Evolutionary conservation across 305 asterid genomes (phyloP), one percentile per base, ranked within the genome.

Genomic region (Fraxinus sp.): DNA sequence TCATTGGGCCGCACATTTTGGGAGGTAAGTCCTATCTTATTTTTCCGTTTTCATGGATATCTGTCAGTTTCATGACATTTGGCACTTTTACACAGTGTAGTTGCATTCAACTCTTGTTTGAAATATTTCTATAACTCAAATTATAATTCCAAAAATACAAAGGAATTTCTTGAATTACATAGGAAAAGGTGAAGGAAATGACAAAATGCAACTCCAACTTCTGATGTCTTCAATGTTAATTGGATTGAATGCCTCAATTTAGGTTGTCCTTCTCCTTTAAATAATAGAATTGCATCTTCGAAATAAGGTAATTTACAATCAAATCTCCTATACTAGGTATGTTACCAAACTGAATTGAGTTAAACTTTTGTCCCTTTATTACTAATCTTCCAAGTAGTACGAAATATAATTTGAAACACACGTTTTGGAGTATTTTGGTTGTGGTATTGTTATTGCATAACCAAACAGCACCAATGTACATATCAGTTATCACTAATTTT

Each of bases 1-100:
- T 83, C 99, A 97, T 84, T 97, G 98, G 98, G 99, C 99, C 16
- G 99, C 98, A 70, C 92, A 91, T 74, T 97, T 92, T 86, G 99
- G 99, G 79, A 91, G 98, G 99, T 95, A 88, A 73, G 72, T 78
- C 75, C 49, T 49, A 84, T 83, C 16, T 66, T 28, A 8, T 7
- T 55, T 80, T 18, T 22, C n/a, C 22, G 22, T 36, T 72, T 76
- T 52, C 79, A 22, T 16, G 73, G 6, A 64, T 41, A 41, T 9
- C 10, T 41, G 11, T 13, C 39, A 22, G 62, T 41, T 75, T 20
- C 33, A 64, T 64, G 73, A 64, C 33, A 64, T 59, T 59, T 26
- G 35, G 32, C 73, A 64, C 6, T 22, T 64, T 24, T 64, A 64
- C 35, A 22, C n/a, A 0, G 30, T 64, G 32, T 9, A 64, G 35